Base-by-base conservation (phyloP, 208 protist genomes). In the Naegleria fowleri region DNA sequence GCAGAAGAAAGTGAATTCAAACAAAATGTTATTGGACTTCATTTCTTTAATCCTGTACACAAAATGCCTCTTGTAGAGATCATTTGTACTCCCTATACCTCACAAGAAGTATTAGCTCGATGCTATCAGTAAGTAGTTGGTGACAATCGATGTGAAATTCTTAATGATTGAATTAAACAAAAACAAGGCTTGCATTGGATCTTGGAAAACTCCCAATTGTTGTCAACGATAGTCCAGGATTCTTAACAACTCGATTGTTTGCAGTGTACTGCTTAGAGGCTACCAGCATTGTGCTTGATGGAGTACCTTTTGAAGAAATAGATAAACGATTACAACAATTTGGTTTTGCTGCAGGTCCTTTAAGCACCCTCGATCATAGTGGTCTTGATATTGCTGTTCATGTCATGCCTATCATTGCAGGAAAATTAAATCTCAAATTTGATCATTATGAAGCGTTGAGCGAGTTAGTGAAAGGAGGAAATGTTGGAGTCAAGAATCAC, bases 51-150 rank as follows among this genome's bases (percentile, higher is more conserved):
- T 92, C 97, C 97, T 15, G 97, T 98, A 5, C 89, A 95, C 33
- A 97, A 97, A 93, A 98, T 98, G 97, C 96, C 95, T 19, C 91
- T 98, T 51, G 94, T 98, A n/a, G 97, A 98, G 93, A 95, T 98
- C 19, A 97, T 98, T 89, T 94, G 94, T 51, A 94, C 94, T 29
- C 95, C 94, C 90, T 41, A 94, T 38, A 98, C 96, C 5, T 94
- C 93, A 0, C 19, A 92, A 33, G 94, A 97, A 91, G 95, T 95
- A 36, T 93, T 93, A 33, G 95, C 95, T 39, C 91, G 91, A 79
- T 95, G 96, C 75, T 96, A 96, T 92, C 92, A 95, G 22, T 67
- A 48, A 48, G 43, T 48, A 48, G 43, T n/a, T n/a, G n/a, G n/a
- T n/a, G n/a, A n/a, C n/a, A n/a, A n/a, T n/a, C n/a, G n/a, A n/a